These are phyloP conservation scores for Starmera dryadoides DNA, from an alignment of 805 yeast genomes.

Conservation along the genomic window DNA sequence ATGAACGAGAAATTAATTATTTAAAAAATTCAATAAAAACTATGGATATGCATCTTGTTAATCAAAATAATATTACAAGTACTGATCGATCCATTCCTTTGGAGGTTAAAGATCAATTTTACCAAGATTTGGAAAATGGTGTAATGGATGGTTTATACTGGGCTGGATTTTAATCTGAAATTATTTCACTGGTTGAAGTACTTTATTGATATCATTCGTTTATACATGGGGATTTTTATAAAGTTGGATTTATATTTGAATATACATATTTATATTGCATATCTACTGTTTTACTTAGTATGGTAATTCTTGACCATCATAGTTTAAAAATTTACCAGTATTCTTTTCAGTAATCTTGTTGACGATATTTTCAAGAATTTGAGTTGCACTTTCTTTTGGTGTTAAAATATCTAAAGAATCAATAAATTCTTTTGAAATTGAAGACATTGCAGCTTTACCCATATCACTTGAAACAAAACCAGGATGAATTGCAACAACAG, in stretches of 20 bases:
- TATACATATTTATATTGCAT: background rate
- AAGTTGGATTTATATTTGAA: no score
- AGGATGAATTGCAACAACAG: constrained; percentile 14
- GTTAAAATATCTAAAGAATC: background rate
- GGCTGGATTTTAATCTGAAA: constrained; percentile 24
- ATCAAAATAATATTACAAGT: no score
- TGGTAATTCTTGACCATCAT: background rate
- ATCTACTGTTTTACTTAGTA: background rate
- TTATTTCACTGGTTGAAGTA: background rate
- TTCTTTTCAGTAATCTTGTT: background rate
- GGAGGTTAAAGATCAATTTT: no score
- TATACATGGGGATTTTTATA: no score
- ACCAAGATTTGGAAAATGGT: background rate
- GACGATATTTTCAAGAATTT: background rate
- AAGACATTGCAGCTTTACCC: background rate
- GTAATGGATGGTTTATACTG: constrained; percentile 21
- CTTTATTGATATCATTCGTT: background rate
- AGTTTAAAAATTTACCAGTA: background rate
- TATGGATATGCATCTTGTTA: constrained; percentile 16
- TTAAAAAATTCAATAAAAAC: constrained; percentile 16
- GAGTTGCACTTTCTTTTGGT: background rate
- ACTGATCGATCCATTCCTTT: no score
- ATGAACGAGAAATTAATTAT: constrained; percentile 13
- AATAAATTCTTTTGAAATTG: no score
- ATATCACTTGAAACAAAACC: constrained; percentile 3